Evolutionary conservation across 305 asterid species (phyloP).

Genomic region (Fraxinus sp.): DNA sequence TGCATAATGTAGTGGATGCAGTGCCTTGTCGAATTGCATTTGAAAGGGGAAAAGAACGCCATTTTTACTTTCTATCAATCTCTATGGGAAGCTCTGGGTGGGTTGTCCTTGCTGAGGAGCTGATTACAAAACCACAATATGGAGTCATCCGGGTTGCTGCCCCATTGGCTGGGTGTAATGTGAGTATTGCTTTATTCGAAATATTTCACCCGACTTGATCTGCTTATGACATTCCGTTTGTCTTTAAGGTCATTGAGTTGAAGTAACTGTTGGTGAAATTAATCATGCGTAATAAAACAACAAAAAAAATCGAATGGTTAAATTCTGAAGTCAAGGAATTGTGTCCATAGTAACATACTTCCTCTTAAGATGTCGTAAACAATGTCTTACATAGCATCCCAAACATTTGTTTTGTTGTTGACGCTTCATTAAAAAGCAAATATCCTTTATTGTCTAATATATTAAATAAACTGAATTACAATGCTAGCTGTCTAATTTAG

Average conservation of each 20-base stretch:
- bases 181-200: slow-evolving; percentile 42
- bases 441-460: not conserved
- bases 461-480: not conserved
- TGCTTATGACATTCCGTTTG: not conserved
- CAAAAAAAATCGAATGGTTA: not conserved
- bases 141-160: slow-evolving; percentile 85
- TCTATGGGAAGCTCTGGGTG: slow-evolving; percentile 78
- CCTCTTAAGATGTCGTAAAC: not conserved
- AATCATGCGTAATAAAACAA: not conserved
- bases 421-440: not conserved
- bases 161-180: slow-evolving; percentile 92
- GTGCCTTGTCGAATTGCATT: slow-evolving; percentile 94
- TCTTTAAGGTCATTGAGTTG: not conserved
- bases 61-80: slow-evolving; percentile 68
- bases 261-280: not conserved
- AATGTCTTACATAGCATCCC: not conserved
- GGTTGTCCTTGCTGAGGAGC: slow-evolving; percentile 84
- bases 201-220: not conserved
- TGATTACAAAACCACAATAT: slow-evolving; percentile 45
- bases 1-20: slow-evolving; percentile 58
- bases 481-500: not conserved
- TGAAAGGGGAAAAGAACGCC: slow-evolving; percentile 96
- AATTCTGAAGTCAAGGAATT: not conserved
- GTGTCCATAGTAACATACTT: not conserved
- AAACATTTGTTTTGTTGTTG: not conserved